Evolutionary conservation across 23 red algal species (phyloP), one percentile per base, ranked within the genome.

Genomic region (Agarophyton chilense): DNA sequence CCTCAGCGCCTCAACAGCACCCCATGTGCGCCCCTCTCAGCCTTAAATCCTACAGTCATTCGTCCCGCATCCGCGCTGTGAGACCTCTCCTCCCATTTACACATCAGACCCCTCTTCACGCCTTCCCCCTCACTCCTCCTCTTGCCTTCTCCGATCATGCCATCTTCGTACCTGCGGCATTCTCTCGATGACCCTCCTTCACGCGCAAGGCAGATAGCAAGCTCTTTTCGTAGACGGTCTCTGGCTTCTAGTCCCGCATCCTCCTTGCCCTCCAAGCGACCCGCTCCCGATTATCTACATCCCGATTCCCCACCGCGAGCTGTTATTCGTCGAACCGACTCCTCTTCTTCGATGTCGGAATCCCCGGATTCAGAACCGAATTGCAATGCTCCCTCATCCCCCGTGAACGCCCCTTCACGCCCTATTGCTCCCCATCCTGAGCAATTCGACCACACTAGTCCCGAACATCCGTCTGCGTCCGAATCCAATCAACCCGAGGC

Each of bases 161-260:
- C 79, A 34, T 38, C 61, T 40, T 65, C 79, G 21, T 22, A 61
- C 40, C 44, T 80, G 11, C 40, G 40, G 36, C 79, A 25, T 43
- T 65, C 79, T 7, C 56, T 65, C 35, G 55, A 61, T 62, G 79
- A 83, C 18, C 79, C 79, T 8, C 51, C 79, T 32, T 61, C 79
- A 11, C 79, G 79, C 28, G 79, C 79, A 63, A 52, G 79, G 29
- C 55, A 61, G 24, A 83, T 83, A 47, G 79, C 79, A 61, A 83
- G 61, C 43, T 83, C 79, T 36, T 83, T 83, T 28, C 79, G 79
- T 58, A 35, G 61, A 49, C 51, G 41, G 18, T 19, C 51, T 17
- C 2, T 56, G 1, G 24, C 79, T 21, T 17, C 51, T 10, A 61
- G 57, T 11, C 31, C 41, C 26, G 34, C 49, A 10, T 62, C 56